A percentile compares a stretch with the other conserved stretches of the same genome.
Evolutionary conservation across 169 alveolate genomes (phyloP).

Genomic region (Cryptosporidium parvum): DNA sequence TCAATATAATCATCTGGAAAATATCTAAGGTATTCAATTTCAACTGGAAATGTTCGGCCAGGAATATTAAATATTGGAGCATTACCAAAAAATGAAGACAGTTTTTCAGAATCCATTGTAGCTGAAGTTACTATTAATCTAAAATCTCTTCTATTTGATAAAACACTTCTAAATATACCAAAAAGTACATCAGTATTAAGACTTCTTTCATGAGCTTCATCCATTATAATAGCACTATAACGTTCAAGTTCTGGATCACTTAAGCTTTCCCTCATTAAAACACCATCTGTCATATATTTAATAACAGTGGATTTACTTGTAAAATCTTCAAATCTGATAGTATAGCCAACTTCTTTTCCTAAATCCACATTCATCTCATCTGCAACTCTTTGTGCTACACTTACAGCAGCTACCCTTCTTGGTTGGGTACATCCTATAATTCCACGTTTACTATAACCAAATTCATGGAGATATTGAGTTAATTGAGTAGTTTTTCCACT

Average conservation of each 20-base stretch:
- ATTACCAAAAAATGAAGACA: slow-evolving; percentile 97
- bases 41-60: slow-evolving; percentile 99
- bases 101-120: slow-evolving; percentile 98
- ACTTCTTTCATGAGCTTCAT: slow-evolving; percentile 99
- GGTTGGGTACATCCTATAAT: slow-evolving; percentile 99
- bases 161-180: slow-evolving; percentile 97
- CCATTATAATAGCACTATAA: slow-evolving; percentile 98
- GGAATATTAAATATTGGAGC: slow-evolving; percentile 98
- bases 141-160: slow-evolving; percentile 95
- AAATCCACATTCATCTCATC: slow-evolving; percentile 96
- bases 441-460: slow-evolving; percentile 91
- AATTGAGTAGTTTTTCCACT: slow-evolving; percentile 99
- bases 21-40: slow-evolving; percentile 92
- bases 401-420: slow-evolving; percentile 99
- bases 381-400: slow-evolving; percentile 99
- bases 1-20: slow-evolving; percentile 98
- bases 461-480: slow-evolving; percentile 96
- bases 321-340: slow-evolving; percentile 99
- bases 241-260: slow-evolving; percentile 97
- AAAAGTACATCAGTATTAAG: slow-evolving; percentile 99
- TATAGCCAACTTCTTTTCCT: slow-evolving; percentile 98
- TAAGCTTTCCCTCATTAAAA: slow-evolving; percentile 97
- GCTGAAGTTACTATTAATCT: slow-evolving; percentile 99
- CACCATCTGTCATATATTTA: slow-evolving; percentile 99
- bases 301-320: slow-evolving; percentile 94